These are phyloP conservation scores for Fragaria vesca DNA, from an alignment of 306 rosid genomes.

Conservation along the genomic window DNA sequence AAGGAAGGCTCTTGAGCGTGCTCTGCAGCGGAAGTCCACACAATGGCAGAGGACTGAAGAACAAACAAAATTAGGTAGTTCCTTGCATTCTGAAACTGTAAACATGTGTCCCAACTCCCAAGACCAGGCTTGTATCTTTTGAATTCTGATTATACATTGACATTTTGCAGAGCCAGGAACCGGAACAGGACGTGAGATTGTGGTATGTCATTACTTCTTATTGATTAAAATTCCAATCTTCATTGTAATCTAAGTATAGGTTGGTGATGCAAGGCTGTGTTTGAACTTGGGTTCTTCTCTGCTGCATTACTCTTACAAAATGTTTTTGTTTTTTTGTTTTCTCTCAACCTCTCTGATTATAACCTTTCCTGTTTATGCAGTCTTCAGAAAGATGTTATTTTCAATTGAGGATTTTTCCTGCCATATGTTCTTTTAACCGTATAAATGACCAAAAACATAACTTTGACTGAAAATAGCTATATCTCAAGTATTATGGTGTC, in stretches of 20 bases:
- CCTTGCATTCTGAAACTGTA: constrained; percentile 21
- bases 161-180: constrained; percentile 72
- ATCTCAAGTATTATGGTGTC: background rate
- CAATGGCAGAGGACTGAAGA: constrained; percentile 58
- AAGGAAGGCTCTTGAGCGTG: constrained; percentile 60
- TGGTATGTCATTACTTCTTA: constrained; percentile 46
- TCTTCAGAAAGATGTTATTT: background rate
- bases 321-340: background rate
- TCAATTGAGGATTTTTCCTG: background rate
- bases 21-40: constrained; percentile 47
- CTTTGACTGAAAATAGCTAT: background rate
- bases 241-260: background rate
- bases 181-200: constrained; percentile 75
- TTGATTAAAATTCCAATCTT: constrained; percentile 2
- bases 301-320: background rate
- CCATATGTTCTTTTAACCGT: background rate
- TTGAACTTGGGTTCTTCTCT: background rate
- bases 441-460: background rate
- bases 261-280: background rate
- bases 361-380: background rate
- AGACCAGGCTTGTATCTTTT: background rate
- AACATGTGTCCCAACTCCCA: constrained; percentile 1
- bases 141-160: constrained; percentile 12
- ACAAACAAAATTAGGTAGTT: constrained; percentile 56
- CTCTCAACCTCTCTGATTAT: background rate